A percentile compares a stretch with the other conserved stretches of the same genome.
These are phyloP conservation scores for Eucalyptus tenuipes DNA, from an alignment of 345 rosid genomes.

Conservation along the genomic window DNA sequence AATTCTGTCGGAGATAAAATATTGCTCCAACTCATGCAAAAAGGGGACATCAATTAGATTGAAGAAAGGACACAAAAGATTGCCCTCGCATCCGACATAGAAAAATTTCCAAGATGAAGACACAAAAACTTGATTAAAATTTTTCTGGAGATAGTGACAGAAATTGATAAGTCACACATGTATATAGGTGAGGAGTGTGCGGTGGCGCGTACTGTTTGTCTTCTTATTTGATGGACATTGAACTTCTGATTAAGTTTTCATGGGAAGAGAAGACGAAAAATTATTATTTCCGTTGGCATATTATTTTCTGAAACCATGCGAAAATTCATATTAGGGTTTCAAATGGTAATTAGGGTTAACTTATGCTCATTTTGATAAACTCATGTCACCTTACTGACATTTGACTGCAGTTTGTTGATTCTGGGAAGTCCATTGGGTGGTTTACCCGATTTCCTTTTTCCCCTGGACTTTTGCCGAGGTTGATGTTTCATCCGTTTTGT, in stretches of 20 bases:
- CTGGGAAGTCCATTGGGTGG: background rate
- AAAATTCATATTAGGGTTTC: background rate
- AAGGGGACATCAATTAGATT: background rate
- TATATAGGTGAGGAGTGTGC: background rate
- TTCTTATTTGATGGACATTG: background rate
- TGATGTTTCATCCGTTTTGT: background rate
- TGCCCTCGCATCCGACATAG: background rate
- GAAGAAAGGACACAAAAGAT: background rate
- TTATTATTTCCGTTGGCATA: background rate
- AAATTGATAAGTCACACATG: background rate
- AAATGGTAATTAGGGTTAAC: background rate
- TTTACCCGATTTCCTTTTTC: background rate
- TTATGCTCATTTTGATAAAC: background rate
- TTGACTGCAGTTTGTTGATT: background rate
- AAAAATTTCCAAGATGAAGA: background rate
- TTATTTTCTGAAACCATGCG: background rate
- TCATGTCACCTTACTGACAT: background rate
- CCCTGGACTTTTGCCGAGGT: background rate
- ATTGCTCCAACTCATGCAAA: background rate
- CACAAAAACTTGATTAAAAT: background rate
- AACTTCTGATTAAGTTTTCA: background rate
- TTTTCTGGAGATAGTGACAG: background rate
- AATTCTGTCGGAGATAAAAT: background rate
- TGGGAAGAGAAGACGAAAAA: background rate
- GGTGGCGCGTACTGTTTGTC: background rate